Evolutionary conservation across 768 basidiomycete species (phyloP), one percentile per base, ranked within the genome.

Genomic region (Hericium coralloides): DNA sequence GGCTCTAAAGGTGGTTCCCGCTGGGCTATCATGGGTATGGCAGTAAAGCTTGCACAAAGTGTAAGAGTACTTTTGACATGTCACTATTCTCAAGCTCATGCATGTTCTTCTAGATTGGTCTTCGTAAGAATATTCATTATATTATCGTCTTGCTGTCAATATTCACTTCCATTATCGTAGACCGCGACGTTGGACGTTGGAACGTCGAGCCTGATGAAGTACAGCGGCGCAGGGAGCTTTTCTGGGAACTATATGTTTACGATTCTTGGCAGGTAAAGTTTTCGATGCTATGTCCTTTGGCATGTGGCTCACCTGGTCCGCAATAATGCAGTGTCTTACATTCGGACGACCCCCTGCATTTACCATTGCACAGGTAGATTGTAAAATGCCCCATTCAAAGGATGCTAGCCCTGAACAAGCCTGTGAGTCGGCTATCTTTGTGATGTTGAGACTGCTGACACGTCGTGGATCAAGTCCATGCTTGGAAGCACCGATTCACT

Each of bases 341-440:
- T 86, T 81, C 67, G 85, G 85, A 55, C 77, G 85, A 5, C 85
- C 85, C 1, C 84, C 85, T 4, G 83, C 85, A 4, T 77, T 87
- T 56, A 74, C 80, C 1, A 72, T 74, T 20, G 47, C 60, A 7
- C 62, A 63, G 38, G 60, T 63, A n/a, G 62, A 63, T 23, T 61
- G 60, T 38, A 58, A 61, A 17, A 63, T 63, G 62, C 60, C 62
- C 65, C 76, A 8, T 84, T 83, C 65, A 49, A 38, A 57, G 2
- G 61, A 62, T 72, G 85, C 58, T 80, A 84, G 67, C 74, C 74
- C 59, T 38, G 78, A 75, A 58, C 70, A 71, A 12, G 65, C 71
- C n/a, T 81, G 79, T 20, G 77, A 82, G 58, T 65, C 73, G 3
- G 81, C 82, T 86, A 79, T 82, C 4, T 25, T 25, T 15, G 8